Evolutionary conservation across 768 basidiomycete genomes (phyloP).

Genomic region (Termitomyces sp.): DNA sequence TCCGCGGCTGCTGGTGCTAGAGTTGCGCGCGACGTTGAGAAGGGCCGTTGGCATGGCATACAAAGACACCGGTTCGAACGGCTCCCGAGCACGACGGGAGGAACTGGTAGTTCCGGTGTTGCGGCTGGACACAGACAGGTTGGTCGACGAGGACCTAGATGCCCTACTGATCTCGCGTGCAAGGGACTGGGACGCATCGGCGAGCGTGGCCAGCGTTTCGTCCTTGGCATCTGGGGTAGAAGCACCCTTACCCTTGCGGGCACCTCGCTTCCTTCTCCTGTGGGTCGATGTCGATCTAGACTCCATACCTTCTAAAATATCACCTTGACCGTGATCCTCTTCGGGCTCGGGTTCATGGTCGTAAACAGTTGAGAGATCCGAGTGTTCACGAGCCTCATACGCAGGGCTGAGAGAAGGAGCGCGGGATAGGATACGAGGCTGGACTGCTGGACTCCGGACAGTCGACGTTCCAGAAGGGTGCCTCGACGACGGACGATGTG

Average conservation of each 20-base stretch:
- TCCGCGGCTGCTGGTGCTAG: conserved; percentile 15
- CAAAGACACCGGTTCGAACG: conserved; percentile 42
- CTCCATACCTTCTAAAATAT: conserved; percentile 30
- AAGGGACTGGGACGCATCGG: conserved; percentile 74
- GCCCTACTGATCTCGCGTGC: conserved; percentile 80
- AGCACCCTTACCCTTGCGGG: conserved; percentile 75
- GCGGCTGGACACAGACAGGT: conserved; percentile 25
- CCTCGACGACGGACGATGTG: conserved; percentile 68
- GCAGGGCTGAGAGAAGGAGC: conserved; percentile 57
- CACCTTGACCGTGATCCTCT: conserved; percentile 28
- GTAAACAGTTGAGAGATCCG: conserved; percentile 48
- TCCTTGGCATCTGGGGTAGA: conserved; percentile 38
- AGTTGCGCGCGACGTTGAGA: conserved; percentile 17
- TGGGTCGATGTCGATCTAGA: conserved; percentile 67
- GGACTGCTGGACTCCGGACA: conserved; percentile 47
- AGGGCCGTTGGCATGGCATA: conserved; percentile 35
- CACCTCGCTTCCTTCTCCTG: conserved; percentile 81
- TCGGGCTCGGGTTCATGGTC: conserved; percentile 47
- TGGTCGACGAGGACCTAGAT: conserved; percentile 41
- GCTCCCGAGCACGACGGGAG: conserved; percentile 21
- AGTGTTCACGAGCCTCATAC: conserved; percentile 35
- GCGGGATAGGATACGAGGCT: conserved; percentile 53
- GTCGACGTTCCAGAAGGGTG: conserved; percentile 45
- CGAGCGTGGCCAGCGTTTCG: conserved; percentile 63
- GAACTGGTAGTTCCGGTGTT: conserved; percentile 17